Evolutionary conservation across 768 basidiomycete genomes (phyloP), one percentile per base, ranked within the genome.

Genomic region (Russula ochroleuca): DNA sequence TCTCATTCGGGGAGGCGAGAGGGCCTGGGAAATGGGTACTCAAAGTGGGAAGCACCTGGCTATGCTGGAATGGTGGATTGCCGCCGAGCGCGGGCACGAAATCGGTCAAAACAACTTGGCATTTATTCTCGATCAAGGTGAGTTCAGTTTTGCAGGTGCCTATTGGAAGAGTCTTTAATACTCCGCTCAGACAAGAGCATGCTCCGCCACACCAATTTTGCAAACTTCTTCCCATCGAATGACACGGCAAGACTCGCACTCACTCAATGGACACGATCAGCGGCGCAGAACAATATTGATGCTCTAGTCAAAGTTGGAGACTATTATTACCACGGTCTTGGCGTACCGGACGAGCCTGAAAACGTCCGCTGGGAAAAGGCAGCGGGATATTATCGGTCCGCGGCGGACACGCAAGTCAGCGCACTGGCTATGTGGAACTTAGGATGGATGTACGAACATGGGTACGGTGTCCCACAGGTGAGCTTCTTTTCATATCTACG

Each of bases 381-480:
- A 0, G 94, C 91, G 0, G 85, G 87, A 31, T 98, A 92, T 72
- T 99, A 99, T 70, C 94, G 92, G 71, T 89, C 91, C 35, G 97
- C 97, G 4, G 93, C 92, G 2, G 93, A 94, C 67, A 95, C 92
- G 2, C 92, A 95, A 65, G 69, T 89, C 69, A 97, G 94, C 69
- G 94, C 97, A 1, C 79, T 98, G 67, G 94, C 97, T 1, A 92
- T 97, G 87, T 98, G 94, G 94, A 97, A 98, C 71, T 77, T 98
- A 13, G 97, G 96, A 1, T 98, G 92, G 92, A 98, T 98, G 97
- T 98, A 98, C 73, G 96, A 98, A 76, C 92, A 94, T 69, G 97
- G 97, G 0, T 73, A 91, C 23, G 97, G 97, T 2, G 92, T 98
- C 0, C 85, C 90, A 28, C 88, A 90, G 80, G 92, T 91, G 65